Evolutionary conservation across 2,329 filamentous ascomycete genomes (phyloP), one percentile per base, ranked within the genome.

Genomic region (Teratosphaeriaceae sp.): DNA sequence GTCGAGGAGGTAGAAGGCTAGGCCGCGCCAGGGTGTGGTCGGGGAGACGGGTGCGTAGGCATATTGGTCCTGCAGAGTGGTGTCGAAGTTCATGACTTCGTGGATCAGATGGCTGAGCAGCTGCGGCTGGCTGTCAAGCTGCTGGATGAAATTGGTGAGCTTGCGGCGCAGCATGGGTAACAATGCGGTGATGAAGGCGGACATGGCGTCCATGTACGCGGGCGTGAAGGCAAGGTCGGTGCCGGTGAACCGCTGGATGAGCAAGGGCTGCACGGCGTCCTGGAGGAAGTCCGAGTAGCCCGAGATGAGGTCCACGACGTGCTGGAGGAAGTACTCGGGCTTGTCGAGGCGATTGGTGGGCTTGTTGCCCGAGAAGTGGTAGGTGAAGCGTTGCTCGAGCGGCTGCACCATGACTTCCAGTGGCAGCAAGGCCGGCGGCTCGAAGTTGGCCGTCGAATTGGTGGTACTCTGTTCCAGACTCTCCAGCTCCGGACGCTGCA

Each of bases 321-420:
- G 80, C 2, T 76, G 75, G 33, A 84, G 70, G 58, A 84, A 84
- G 58, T 81, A 84, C 61, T 84, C 80, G 0, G 80, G 80, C 68
- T 83, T 80, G 60, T 84, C 80, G 15, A 82, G 68, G 42, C 79
- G 73, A 55, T 84, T 96, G 1, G 90, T 98, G 34, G 85, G 81
- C 64, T 84, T 89, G 63, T 89, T 83, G 46, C 88, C 85, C 53
- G 94, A 83, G 59, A 98, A 98, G 65, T 98, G 92, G 65, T 92
- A 98, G 50, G 80, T 82, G 66, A 98, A 98, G 59, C 92, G 85
- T 55, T 88, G 81, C 43, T 86, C 76, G 39, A 96, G 81, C 12
- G 88, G 84, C 46, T 79, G 79, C 2, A 84, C 78, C 74, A 98
- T 86, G 42, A 86, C 84, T 49, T 89, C 80, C 42, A 82, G 56